These are phyloP conservation scores for Kalmanozyma brasiliensis DNA, from an alignment of 1,284 basidiomycete species.

Conservation along the genomic window DNA sequence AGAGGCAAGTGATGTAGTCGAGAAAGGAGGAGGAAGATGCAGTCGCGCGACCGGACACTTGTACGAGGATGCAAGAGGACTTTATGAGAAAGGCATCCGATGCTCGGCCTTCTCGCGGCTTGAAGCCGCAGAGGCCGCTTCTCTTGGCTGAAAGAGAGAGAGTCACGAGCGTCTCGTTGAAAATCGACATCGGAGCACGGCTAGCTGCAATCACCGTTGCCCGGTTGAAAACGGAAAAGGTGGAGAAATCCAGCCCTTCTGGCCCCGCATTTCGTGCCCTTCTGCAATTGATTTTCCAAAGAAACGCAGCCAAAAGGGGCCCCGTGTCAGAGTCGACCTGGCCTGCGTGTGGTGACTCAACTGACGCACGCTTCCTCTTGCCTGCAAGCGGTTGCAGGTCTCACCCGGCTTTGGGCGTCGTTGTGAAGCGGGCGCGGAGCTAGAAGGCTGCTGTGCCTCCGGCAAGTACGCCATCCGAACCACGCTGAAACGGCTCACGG, in stretches of 20 bases:
- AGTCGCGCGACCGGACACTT: constrained; percentile 6
- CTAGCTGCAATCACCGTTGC: constrained; percentile 24
- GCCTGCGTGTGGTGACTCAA: too few species aligned
- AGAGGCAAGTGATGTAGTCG: not conserved
- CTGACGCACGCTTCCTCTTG: too few species aligned
- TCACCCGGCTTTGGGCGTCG: too few species aligned
- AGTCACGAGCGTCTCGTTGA: too few species aligned
- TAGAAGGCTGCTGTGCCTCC: too few species aligned
- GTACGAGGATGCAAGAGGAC: not conserved
- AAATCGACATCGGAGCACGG: constrained; percentile 22
- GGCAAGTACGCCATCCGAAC: too few species aligned
- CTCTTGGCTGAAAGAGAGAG: not conserved
- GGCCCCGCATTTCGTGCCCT: constrained; percentile 4
- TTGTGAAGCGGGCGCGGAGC: too few species aligned
- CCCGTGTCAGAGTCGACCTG: too few species aligned
- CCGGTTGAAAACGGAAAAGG: constrained; percentile 28
- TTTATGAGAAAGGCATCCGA: not conserved
- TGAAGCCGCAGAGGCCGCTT: not conserved
- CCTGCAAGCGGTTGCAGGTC: too few species aligned
- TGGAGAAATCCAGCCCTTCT: constrained; percentile 7
- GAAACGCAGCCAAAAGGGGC: too few species aligned
- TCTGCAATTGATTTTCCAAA: not conserved
- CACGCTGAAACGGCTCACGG: too few species aligned
- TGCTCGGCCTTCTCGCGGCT: not conserved
- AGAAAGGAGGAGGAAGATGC: not conserved